These are phyloP conservation scores for Kwoniella shivajii DNA, from an alignment of 1,284 basidiomycete species.

Conservation along the genomic window DNA sequence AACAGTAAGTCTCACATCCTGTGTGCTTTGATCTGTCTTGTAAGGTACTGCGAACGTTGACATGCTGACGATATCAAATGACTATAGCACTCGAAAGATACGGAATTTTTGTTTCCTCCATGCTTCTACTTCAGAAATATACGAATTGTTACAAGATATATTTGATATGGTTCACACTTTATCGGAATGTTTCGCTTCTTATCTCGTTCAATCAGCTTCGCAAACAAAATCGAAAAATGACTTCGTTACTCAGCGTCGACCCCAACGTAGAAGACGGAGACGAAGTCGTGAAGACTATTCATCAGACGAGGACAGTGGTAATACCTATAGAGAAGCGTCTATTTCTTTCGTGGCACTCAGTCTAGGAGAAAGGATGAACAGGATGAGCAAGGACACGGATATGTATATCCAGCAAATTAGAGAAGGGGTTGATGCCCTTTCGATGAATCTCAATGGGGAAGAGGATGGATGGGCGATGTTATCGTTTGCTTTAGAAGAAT, in stretches of 20 bases:
- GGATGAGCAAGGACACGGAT: constrained; percentile 68
- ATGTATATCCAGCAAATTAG: constrained; percentile 62
- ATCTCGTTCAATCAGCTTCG: constrained; percentile 55
- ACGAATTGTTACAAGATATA: constrained; percentile 66
- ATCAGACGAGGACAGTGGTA: constrained; percentile 60
- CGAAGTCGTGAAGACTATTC: constrained; percentile 58
- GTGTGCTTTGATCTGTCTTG: background rate
- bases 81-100: constrained; percentile 66
- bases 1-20: constrained; percentile 63
- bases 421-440: constrained; percentile 41
- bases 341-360: constrained; percentile 52
- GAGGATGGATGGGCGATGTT: constrained; percentile 66
- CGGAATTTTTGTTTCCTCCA: constrained; percentile 69
- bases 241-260: constrained; percentile 57
- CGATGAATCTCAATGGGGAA: constrained; percentile 58
- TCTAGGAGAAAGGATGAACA: constrained; percentile 61
- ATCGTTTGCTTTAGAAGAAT: constrained; percentile 76
- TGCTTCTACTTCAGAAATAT: constrained; percentile 65
- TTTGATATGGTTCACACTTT: constrained; percentile 74
- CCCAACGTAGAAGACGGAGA: constrained; percentile 56
- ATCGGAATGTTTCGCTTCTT: constrained; percentile 64
- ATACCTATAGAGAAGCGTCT: constrained; percentile 14
- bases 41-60: too few species aligned
- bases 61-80: constrained; percentile 9
- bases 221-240: background rate